These are phyloP conservation scores for Salix dunnii DNA, from an alignment of 345 rosid species.

Conservation along the genomic window DNA sequence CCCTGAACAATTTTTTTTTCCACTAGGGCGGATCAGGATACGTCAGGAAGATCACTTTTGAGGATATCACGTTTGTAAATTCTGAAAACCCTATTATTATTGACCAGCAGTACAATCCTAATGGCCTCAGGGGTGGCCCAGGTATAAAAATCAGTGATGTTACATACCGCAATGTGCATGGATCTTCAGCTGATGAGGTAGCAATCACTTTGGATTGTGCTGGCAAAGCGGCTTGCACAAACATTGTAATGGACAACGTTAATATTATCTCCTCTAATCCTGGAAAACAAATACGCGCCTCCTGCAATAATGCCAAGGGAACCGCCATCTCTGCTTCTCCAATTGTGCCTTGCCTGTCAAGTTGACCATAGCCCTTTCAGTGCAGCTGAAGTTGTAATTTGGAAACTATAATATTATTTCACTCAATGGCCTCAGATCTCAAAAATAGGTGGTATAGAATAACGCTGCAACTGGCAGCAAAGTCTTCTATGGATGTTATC, in stretches of 20 bases:
- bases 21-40: constrained; percentile 38
- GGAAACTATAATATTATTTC: background rate
- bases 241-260: constrained; percentile 27
- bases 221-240: constrained; percentile 26
- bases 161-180: constrained; percentile 24
- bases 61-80: constrained; percentile 24
- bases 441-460: too few relatives aligned
- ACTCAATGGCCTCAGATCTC: background rate
- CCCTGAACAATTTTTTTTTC: background rate
- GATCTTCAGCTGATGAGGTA: constrained; percentile 28
- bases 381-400: background rate
- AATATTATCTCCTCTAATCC: constrained; percentile 15
- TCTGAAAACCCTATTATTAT: constrained; percentile 39
- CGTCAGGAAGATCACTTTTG: constrained; percentile 36
- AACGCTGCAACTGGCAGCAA: too few relatives aligned
- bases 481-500: too few relatives aligned
- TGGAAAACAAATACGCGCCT: constrained; percentile 17
- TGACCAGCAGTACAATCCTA: constrained; percentile 21
- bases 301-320: constrained; percentile 25
- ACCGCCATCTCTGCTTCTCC: background rate
- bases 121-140: background rate
- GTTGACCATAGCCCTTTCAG: background rate
- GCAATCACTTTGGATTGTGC: constrained; percentile 33
- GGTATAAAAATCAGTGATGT: constrained; percentile 36
- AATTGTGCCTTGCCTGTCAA: background rate